Evolutionary conservation across 2,329 filamentous ascomycete species (phyloP), one percentile per base, ranked within the genome.

Genomic region (Neophaeococcomyces aloes): DNA sequence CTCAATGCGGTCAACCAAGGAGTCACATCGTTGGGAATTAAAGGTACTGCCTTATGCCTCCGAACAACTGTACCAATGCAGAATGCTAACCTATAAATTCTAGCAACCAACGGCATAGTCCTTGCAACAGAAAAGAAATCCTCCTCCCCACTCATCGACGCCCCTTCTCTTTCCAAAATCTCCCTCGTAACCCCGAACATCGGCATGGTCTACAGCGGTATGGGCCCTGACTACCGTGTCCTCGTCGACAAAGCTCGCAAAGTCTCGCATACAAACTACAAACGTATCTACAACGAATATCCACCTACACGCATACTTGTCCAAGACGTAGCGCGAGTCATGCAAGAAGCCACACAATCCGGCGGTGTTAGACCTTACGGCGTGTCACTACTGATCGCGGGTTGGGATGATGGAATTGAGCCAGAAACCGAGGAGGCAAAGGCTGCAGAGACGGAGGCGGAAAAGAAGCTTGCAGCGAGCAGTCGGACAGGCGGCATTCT

Each of bases 281-380:
- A 98, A 79, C 86, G 91, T 66, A 88, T 98, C 72, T 98, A 98
- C 75, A 98, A 98, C 70, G 91, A 98, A 71, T 98, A 98, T 71
- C 91, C 91, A n/a, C 91, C 91, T 4, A 98, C 91, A 45, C 81
- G 91, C 65, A 98, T 98, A 82, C 78, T 98, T 70, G 91, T 98
- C 45, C 91, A 98, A 69, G 91, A 98, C 60, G 88, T 98, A 46
- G 91, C 91, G 48, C 79, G 87, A 53, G 89, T 96, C 55, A 95
- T 98, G 82, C 91, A 98, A 69, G 91, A 98, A 70, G 91, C 91
- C 49, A 98, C 91, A 48, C 91, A 98, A 68, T 94, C 86, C 30
- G 91, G 91, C 62, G 91, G 91, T 78, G 89, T 98, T 52, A 78
- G 91, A 53, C 91, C 91, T 36, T 98, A 96, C 63, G 91, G 91